Evolutionary conservation across 2,329 filamentous ascomycete species (phyloP), one percentile per base, ranked within the genome.

Genomic region (Trichoderma sp.): DNA sequence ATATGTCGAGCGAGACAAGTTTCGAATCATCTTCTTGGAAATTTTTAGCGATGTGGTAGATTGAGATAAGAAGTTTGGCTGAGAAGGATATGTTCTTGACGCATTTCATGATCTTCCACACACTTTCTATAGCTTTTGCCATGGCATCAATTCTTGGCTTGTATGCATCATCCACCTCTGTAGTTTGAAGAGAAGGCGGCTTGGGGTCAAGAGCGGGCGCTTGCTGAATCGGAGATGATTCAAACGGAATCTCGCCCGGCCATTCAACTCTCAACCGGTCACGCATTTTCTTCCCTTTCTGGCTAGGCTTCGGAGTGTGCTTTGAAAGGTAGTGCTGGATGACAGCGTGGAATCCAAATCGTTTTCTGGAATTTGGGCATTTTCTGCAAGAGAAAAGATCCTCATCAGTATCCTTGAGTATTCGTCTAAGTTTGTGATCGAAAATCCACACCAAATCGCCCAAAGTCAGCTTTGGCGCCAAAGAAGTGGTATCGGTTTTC

Each of bases 381-480:
- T 84, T 86, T 73, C 88, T 89, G 81, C 92, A 96, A 69, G 92
- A 84, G 77, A 96, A 96, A 11, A 94, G 80, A 68, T 94, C 91
- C 75, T 89, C 91, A 73, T 88, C 84, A 73, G 86, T 85, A 57
- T 83, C 80, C 71, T 93, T 90, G 3, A 90, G 92, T 66, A 88
- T 80, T 29, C 88, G 88, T 75, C 89, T 92, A 76, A 96, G 85
- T 77, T 93, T 94, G 73, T 87, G 87, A 75, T 94, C 92, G 77
- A 92, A 94, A 35, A 94, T 83, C 88, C 91, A 95, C 78, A 92
- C 94, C 92, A 96, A 94, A 75, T 94, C 93, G 76, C 95, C 92
- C 73, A 96, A 80, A 1, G 90, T 91, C 64, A 95, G 82, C 75
- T 85, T 89, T 76, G 87, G 84, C 31, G 85, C 88, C 73, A 79